Conservation (phyloP, 1,139 yeast genomes). For the Pichia kudriavzevii region DNA sequence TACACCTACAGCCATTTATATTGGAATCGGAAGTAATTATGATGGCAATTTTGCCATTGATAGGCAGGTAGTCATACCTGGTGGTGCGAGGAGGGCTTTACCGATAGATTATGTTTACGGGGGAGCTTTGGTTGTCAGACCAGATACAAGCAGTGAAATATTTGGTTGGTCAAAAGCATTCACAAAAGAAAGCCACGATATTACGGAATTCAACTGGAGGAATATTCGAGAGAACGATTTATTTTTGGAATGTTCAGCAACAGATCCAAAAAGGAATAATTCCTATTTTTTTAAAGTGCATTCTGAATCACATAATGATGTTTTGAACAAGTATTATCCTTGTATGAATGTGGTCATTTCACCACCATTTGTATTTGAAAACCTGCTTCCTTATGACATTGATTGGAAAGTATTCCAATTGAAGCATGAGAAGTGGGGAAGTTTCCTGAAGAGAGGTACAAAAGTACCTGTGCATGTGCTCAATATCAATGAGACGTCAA, state of each 20-base stretch:
- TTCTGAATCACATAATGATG: constrained; percentile 60
- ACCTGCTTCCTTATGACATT: constrained; percentile 76
- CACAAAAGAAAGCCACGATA: constrained; percentile 13
- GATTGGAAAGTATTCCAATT: constrained; percentile 73
- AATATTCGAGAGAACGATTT: constrained; percentile 44
- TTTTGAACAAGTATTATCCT: constrained; percentile 71
- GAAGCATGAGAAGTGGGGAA: constrained; percentile 65
- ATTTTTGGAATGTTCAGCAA: constrained; percentile 61
- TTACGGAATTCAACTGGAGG: constrained; percentile 52
- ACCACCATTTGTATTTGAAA: constrained; percentile 83
- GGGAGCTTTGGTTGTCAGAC: constrained; percentile 53
- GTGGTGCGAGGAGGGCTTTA: constrained; percentile 53
- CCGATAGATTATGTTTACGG: constrained; percentile 68
- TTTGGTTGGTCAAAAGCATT: constrained; percentile 58
- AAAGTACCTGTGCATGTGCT: constrained; percentile 75
- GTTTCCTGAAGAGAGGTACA: constrained; percentile 54
- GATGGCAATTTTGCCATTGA: constrained; percentile 25
- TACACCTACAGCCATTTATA: constrained; percentile 53
- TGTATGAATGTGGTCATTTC: constrained; percentile 72
- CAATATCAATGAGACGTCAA: constrained; percentile 52
- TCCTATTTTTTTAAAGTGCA: constrained; percentile 60
- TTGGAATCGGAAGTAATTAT: constrained; percentile 34
- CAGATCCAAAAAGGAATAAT: constrained; percentile 27
- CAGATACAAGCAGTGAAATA: constrained; percentile 41
- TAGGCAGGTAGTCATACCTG: constrained; percentile 34